Percentiles rank a stretch among this genome's conserved stretches.
Conservation (phyloP, 306 rosid genomes). For the Castanea mollissima region DNA sequence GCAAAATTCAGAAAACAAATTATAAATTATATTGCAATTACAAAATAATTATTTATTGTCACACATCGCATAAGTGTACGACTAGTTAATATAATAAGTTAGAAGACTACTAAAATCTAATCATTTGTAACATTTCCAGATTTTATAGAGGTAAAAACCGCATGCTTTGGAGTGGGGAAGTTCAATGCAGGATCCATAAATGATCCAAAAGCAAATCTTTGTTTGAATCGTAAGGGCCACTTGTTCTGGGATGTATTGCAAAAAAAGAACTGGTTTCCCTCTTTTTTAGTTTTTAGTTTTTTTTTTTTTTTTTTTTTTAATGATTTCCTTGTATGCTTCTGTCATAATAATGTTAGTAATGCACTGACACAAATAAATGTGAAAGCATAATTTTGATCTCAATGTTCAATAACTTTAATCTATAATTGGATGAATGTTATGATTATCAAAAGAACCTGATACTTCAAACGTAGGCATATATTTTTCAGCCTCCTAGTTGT, state of each 20-base stretch:
- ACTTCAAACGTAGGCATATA: too few species aligned
- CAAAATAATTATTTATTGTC: too few species aligned
- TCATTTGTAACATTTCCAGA: not conserved
- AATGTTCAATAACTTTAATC: not conserved
- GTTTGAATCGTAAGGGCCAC: not conserved
- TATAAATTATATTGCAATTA: too few species aligned
- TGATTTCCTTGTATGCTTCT: too few species aligned
- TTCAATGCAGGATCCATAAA: constrained; percentile 21
- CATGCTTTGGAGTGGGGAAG: constrained; percentile 31
- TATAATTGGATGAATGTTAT: not conserved
- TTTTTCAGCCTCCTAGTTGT: too few species aligned
- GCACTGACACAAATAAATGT: too few species aligned
- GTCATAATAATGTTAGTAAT: too few species aligned
- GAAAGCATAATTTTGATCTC: too few species aligned
- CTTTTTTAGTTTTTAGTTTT: too few species aligned
- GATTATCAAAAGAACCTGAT: not conserved
- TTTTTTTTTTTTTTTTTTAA: too few species aligned
- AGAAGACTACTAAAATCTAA: not conserved
- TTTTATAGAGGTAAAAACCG: constrained; percentile 18
- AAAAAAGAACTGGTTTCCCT: not conserved
- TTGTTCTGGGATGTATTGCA: constrained; percentile 30
- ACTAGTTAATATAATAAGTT: too few species aligned
- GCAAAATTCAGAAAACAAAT: too few species aligned
- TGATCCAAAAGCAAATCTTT: constrained; percentile 9
- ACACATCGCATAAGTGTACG: rapidly evolving